Conservation (phyloP, 1,284 basidiomycete genomes). For the Ganoderma lingzhi region DNA sequence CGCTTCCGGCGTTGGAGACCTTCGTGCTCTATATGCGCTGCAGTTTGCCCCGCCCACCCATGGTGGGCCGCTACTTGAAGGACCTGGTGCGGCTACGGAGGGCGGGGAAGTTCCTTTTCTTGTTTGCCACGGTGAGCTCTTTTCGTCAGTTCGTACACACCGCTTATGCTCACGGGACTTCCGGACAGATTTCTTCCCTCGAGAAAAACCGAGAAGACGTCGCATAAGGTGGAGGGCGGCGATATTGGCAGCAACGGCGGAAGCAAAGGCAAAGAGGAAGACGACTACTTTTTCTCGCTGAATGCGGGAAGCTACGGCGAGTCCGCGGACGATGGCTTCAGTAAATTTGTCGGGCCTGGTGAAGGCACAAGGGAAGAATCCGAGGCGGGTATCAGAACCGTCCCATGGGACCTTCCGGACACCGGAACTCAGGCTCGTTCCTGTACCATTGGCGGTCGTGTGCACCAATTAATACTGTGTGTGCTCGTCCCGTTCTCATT, state of each 20-base stretch:
- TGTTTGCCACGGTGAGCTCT: not conserved
- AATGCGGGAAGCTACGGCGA: not conserved
- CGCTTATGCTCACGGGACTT: not conserved
- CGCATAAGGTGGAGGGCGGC: not conserved
- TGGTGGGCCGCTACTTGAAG: not conserved
- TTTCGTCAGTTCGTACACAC: not conserved
- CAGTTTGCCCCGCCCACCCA: not conserved
- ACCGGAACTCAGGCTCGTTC: not conserved
- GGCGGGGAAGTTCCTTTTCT: conserved; percentile 1
- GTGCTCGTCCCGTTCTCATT: not conserved
- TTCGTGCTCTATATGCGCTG: not conserved
- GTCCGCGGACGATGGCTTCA: not conserved
- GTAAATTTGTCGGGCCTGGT: not conserved
- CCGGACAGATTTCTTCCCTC: not conserved
- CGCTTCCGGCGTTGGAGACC: not conserved
- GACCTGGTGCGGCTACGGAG: not conserved
- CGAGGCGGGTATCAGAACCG: not conserved
- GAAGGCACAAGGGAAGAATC: not conserved
- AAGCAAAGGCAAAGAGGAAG: not conserved
- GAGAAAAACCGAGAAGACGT: not conserved
- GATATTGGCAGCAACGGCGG: not conserved
- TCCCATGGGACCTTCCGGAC: not conserved
- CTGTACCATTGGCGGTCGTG: not conserved
- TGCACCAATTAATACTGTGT: not conserved
- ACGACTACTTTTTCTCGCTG: not conserved